phyloP scores from a whole-genome alignment of 345 rosid species.

The Citrus glauca region DNA sequence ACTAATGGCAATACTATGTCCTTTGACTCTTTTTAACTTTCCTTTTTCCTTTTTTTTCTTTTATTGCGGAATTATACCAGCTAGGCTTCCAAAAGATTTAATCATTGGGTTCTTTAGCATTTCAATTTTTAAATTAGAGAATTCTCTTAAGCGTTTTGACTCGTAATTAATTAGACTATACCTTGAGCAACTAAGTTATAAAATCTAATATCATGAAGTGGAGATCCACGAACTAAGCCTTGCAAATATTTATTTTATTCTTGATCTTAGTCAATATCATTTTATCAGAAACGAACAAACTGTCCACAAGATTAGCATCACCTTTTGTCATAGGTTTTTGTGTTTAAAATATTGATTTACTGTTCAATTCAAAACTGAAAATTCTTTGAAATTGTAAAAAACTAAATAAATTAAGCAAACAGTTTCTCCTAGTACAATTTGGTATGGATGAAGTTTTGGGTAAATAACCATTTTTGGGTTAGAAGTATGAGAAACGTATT shows the following conservation, averaged over 20 bases:
- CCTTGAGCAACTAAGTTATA: background rate
- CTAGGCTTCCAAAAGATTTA: conserved; percentile 6
- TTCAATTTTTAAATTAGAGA: no score
- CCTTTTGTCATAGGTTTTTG: background rate
- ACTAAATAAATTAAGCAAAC: background rate
- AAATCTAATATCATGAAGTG: background rate
- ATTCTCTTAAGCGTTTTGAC: background rate
- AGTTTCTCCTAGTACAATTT: background rate
- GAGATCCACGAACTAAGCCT: conserved; percentile 9
- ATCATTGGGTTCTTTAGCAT: background rate
- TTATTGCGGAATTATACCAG: background rate
- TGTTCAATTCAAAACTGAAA: background rate
- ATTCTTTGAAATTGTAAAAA: background rate
- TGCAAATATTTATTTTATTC: background rate
- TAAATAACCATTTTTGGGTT: background rate
- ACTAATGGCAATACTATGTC: background rate
- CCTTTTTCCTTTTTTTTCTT: background rate
- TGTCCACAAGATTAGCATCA: background rate
- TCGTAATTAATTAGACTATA: background rate
- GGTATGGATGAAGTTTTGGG: background rate
- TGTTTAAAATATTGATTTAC: background rate
- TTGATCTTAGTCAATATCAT: background rate
- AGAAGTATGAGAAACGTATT: background rate
- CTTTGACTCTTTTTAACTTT: background rate
- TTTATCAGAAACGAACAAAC: background rate